These are phyloP conservation scores for Beta macrorhiza DNA, from an alignment of 179 eudicot genomes.

Conservation along the genomic window DNA sequence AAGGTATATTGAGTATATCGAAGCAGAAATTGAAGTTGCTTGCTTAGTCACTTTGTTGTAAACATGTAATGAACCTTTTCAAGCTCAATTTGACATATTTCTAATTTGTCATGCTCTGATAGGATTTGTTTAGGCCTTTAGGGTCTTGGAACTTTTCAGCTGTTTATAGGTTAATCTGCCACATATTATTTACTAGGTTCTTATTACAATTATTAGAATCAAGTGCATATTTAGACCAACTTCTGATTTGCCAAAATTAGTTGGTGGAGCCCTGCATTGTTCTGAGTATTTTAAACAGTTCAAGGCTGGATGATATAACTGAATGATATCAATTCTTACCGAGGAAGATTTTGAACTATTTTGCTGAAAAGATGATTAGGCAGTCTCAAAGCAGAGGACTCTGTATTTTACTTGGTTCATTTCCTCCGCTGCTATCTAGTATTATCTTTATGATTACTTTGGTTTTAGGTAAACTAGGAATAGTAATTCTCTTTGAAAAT, in stretches of 20 bases:
- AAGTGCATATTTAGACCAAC: not conserved
- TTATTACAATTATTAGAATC: not conserved
- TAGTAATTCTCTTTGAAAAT: not conserved
- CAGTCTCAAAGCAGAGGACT: not conserved
- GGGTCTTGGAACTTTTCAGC: not conserved
- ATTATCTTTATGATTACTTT: no score
- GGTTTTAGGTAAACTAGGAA: not conserved
- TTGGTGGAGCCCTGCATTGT: not conserved
- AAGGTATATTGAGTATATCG: not conserved
- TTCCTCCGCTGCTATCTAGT: no score
- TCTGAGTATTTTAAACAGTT: not conserved
- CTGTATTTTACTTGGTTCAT: not conserved
- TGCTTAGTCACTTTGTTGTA: not conserved
- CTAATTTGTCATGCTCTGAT: not conserved
- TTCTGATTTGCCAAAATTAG: not conserved
- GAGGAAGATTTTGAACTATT: not conserved
- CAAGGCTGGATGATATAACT: not conserved
- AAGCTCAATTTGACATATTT: not conserved
- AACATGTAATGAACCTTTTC: not conserved
- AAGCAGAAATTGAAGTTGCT: not conserved
- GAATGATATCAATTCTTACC: not conserved
- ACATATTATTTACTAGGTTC: no score
- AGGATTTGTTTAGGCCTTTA: not conserved
- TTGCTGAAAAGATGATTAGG: not conserved
- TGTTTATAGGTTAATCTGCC: not conserved